These are phyloP conservation scores for Mycena pura DNA, from an alignment of 768 basidiomycete species.

Conservation along the genomic window DNA sequence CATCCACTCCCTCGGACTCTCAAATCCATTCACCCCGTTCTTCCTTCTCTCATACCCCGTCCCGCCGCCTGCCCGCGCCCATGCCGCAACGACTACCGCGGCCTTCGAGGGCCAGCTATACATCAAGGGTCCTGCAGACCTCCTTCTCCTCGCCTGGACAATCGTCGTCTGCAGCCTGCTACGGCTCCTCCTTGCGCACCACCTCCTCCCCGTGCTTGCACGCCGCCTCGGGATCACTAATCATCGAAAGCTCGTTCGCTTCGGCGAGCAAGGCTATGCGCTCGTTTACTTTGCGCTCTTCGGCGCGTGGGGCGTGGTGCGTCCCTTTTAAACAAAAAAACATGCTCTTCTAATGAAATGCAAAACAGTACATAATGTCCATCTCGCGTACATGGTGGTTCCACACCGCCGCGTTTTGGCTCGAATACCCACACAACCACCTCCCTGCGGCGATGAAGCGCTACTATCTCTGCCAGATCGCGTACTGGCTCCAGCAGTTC, in stretches of 20 bases:
- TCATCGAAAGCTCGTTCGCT: slow-evolving; percentile 59
- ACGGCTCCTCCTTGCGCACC: not conserved
- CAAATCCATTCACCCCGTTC: slow-evolving; percentile 2
- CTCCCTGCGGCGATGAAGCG: slow-evolving; percentile 4
- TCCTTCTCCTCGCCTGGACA: not conserved
- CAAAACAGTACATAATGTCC: not conserved
- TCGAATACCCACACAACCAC: slow-evolving; percentile 11
- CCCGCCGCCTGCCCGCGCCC: not conserved
- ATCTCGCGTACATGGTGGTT: not conserved
- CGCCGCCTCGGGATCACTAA: slow-evolving; percentile 55
- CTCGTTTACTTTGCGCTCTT: slow-evolving; percentile 62
- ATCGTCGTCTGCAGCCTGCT: not conserved
- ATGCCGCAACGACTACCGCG: not conserved
- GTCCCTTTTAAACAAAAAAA: too few relatives aligned
- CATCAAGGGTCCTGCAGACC: not conserved
- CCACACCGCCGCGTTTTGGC: not conserved
- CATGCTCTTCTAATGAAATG: too few relatives aligned
- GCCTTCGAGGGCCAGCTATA: not conserved
- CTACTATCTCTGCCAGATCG: slow-evolving; percentile 6
- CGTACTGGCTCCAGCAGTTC: slow-evolving; percentile 13
- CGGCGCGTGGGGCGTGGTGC: slow-evolving; percentile 62
- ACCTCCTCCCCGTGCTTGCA: not conserved
- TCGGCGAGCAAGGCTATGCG: slow-evolving; percentile 78
- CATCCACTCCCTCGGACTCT: too few relatives aligned
- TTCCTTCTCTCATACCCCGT: slow-evolving; percentile 5